Conservation (phyloP, 192 early-diverging fungal genomes). For the Spizellomyces punctatus region DNA sequence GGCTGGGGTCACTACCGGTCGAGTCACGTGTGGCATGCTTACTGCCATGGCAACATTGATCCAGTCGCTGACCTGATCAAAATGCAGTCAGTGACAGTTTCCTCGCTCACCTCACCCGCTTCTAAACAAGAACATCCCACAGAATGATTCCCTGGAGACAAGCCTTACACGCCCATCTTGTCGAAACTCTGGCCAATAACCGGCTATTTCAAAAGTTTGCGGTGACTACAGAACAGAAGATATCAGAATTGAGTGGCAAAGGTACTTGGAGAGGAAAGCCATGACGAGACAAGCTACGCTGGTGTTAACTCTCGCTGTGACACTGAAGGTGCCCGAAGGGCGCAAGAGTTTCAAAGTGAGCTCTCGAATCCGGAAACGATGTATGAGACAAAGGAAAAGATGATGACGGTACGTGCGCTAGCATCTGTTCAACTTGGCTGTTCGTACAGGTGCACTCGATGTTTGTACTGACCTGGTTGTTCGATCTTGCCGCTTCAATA, state of each 20-base stretch:
- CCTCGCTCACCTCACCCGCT: no score
- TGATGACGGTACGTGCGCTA: slow-evolving; percentile 12
- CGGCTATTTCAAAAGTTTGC: slow-evolving; percentile 17
- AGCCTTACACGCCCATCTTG: slow-evolving; percentile 20
- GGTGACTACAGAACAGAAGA: slow-evolving; percentile 17
- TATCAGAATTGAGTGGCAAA: slow-evolving; percentile 27
- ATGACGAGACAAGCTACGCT: background rate
- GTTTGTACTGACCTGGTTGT: background rate
- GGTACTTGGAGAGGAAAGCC: background rate
- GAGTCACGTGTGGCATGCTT: no score
- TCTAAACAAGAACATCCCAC: background rate
- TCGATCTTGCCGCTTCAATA: background rate
- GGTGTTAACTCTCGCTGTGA: background rate
- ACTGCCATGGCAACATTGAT: no score
- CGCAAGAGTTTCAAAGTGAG: slow-evolving; percentile 16
- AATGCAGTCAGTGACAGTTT: no score
- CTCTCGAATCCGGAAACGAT: slow-evolving; percentile 18
- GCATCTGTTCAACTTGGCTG: background rate
- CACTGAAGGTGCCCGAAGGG: slow-evolving; percentile 9
- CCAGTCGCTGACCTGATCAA: no score
- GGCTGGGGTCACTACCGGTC: no score
- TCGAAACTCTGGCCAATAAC: slow-evolving; percentile 28
- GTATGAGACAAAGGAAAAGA: slow-evolving; percentile 21
- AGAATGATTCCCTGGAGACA: slow-evolving; percentile 32
- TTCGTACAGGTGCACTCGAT: background rate